Evolutionary conservation across 768 basidiomycete genomes (phyloP).

Genomic region (Leccinum longicurvipes): DNA sequence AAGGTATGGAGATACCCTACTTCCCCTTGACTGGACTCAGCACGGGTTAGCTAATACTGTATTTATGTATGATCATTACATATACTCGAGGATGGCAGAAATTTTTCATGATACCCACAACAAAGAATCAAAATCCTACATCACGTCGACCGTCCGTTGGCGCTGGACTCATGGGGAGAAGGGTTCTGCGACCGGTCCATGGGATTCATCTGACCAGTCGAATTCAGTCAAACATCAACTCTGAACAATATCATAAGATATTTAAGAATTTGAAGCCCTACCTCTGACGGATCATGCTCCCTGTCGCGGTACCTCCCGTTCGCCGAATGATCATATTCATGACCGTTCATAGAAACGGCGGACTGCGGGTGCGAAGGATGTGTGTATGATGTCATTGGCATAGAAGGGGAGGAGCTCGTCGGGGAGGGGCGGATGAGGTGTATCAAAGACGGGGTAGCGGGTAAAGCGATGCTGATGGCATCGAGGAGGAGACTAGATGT

Average conservation of each 20-base stretch:
- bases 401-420: constrained; percentile 16
- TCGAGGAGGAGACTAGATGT: constrained; percentile 29
- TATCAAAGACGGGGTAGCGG: constrained; percentile 31
- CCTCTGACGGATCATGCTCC: constrained; percentile 17
- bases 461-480: constrained; percentile 32
- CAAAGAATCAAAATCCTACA: constrained; percentile 8
- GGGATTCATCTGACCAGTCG: constrained; percentile 6
- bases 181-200: constrained; percentile 18
- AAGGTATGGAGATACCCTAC: neutral
- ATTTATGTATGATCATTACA: neutral
- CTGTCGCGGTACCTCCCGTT: constrained; percentile 27
- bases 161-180: constrained; percentile 19
- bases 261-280: neutral
- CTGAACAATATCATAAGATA: neutral
- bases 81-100: neutral
- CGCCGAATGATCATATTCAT: constrained; percentile 12
- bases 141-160: constrained; percentile 25
- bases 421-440: constrained; percentile 31
- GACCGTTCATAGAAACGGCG: constrained; percentile 25
- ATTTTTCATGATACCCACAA: neutral
- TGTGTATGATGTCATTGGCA: constrained; percentile 18
- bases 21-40: no score
- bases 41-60: neutral
- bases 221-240: neutral
- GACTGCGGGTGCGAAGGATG: constrained; percentile 3